phyloP scores from a whole-genome alignment of 164 flowering plant species.

The Platanus orientalis region DNA sequence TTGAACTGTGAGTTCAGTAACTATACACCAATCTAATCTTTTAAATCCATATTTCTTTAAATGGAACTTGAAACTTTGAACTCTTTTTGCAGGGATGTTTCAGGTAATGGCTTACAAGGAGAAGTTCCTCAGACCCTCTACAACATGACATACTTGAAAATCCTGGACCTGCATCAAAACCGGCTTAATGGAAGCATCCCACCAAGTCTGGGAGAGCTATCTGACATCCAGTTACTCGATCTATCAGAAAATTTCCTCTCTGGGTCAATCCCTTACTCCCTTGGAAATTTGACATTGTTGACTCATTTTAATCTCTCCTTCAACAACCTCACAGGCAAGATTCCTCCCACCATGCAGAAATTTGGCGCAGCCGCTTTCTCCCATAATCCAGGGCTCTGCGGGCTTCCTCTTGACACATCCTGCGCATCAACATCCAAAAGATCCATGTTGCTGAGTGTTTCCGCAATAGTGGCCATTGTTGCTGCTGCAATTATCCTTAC shows the following conservation, averaged over 20 bases:
- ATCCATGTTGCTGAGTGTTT: conserved; percentile 48
- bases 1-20: conserved; percentile 67
- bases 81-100: conserved; percentile 76
- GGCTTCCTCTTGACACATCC: conserved; percentile 51
- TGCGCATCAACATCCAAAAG: conserved; percentile 40
- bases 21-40: conserved; percentile 10
- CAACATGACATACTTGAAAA: conserved; percentile 64
- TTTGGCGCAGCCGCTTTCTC: conserved; percentile 64
- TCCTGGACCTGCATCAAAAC: conserved; percentile 73
- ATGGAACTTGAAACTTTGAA: conserved; percentile 13
- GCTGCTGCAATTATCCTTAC: conserved; percentile 81
- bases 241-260: conserved; percentile 66
- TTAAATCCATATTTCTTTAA: conserved; percentile 10
- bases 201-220: conserved; percentile 46
- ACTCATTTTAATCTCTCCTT: conserved; percentile 69
- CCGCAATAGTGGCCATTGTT: conserved; percentile 84
- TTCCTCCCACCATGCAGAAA: conserved; percentile 55
- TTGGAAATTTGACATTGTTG: conserved; percentile 50
- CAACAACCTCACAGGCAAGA: conserved; percentile 74
- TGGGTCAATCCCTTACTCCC: conserved; percentile 63
- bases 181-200: conserved; percentile 74
- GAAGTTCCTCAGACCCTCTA: conserved; percentile 57
- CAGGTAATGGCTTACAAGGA: conserved; percentile 69
- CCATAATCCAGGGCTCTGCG: conserved; percentile 75
- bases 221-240: conserved; percentile 48